A percentile compares a stretch with the other conserved stretches of the same genome.
phyloP scores from a whole-genome alignment of 257 asterid genomes.

The Plantago elongata region DNA sequence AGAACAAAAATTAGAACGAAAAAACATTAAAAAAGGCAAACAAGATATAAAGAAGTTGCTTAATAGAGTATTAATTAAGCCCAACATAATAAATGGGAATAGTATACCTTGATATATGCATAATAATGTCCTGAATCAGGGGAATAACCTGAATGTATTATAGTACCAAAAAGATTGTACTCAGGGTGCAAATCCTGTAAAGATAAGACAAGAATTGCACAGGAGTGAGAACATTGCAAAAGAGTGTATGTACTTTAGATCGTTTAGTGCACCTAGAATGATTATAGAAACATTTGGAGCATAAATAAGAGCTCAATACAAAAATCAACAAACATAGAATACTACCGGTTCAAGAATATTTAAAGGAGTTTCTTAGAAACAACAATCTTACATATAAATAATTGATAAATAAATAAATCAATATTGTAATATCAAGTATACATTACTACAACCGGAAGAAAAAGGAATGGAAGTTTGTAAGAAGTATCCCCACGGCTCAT shows the following conservation, averaged over 20 bases:
- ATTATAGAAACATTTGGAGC: conserved; percentile 10
- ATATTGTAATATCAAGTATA: too few relatives aligned
- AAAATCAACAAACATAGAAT: background rate
- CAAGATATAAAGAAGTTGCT: conserved; percentile 1
- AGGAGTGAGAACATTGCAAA: conserved; percentile 10
- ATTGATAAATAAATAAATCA: too few relatives aligned
- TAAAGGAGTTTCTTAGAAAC: background rate
- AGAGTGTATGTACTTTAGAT: conserved; percentile 9
- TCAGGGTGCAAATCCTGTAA: conserved; percentile 84
- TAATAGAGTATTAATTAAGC: background rate
- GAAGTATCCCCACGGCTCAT: too few relatives aligned
- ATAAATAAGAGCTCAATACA: background rate
- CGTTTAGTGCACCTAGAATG: background rate
- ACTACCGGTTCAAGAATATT: too few relatives aligned
- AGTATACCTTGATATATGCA: conserved; percentile 86
- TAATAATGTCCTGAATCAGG: conserved; percentile 98
- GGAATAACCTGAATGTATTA: conserved; percentile 94
- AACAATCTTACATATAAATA: conserved; percentile 6
- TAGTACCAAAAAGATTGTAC: conserved; percentile 85
- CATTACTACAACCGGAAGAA: too few relatives aligned
- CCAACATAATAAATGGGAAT: conserved; percentile 15
- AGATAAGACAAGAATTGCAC: conserved; percentile 21
- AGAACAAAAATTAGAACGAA: conserved; percentile 19
- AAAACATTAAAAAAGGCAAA: conserved; percentile 10
- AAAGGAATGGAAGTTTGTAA: too few relatives aligned